These are phyloP conservation scores for Suillus subaureus DNA, from an alignment of 768 basidiomycete species.

Conservation along the genomic window DNA sequence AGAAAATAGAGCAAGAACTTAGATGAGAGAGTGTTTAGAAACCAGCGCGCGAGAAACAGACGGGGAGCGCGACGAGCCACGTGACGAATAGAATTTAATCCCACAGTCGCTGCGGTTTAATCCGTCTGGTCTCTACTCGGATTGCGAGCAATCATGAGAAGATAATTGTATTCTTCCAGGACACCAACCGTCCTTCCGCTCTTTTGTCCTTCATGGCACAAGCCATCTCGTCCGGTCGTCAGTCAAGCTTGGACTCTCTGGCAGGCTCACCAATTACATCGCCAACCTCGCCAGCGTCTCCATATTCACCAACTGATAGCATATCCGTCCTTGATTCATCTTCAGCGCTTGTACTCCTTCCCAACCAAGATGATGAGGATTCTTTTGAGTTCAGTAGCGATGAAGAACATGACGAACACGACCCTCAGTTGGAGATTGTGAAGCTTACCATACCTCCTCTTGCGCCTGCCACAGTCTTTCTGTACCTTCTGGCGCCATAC, in stretches of 20 bases:
- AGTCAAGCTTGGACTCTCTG: constrained; percentile 18
- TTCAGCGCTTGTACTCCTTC: constrained; percentile 65
- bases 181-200: constrained; percentile 2
- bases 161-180: constrained; percentile 9
- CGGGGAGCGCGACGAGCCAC: not conserved
- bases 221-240: constrained; percentile 10
- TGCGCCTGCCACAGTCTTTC: constrained; percentile 56
- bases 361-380: constrained; percentile 49
- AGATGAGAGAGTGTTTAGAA: not conserved
- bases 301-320: constrained; percentile 10
- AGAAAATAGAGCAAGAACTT: not conserved
- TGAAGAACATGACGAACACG: constrained; percentile 37
- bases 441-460: constrained; percentile 46
- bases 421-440: constrained; percentile 11
- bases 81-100: not conserved
- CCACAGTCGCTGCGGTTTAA: not conserved
- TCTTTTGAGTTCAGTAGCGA: constrained; percentile 42
- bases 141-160: not conserved
- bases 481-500: constrained; percentile 70
- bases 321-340: constrained; percentile 41
- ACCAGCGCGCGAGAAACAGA: not conserved
- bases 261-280: not conserved
- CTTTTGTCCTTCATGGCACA: constrained; percentile 17
- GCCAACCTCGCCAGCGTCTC: constrained; percentile 9
- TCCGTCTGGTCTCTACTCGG: no score